phyloP scores from a whole-genome alignment of 192 early-diverging fungal species.

The Coemansia sp. region DNA sequence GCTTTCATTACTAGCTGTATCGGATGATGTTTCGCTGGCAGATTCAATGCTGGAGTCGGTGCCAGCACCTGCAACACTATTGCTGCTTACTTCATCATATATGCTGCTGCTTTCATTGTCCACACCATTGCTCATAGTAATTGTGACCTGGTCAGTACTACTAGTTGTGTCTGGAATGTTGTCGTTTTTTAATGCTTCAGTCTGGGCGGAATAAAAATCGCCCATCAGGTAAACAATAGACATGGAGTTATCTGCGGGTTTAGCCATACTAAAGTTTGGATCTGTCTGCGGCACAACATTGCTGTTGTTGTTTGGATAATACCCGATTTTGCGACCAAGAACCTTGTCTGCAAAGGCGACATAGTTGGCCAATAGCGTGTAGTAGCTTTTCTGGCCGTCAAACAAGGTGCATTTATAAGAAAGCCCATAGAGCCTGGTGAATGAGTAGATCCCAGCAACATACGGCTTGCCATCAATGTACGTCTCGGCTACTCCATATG shows the following conservation, averaged over 20 bases:
- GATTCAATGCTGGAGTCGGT: too few species aligned
- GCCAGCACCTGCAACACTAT: too few species aligned
- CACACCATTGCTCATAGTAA: too few species aligned
- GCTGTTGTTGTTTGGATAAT: neutral
- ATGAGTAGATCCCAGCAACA: neutral
- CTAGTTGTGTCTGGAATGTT: neutral
- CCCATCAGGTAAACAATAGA: neutral
- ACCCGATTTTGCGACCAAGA: neutral
- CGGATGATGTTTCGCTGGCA: too few species aligned
- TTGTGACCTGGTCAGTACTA: too few species aligned
- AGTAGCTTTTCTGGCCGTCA: neutral
- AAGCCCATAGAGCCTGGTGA: neutral
- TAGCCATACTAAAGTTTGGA: neutral
- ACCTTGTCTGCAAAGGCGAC: constrained; percentile 1
- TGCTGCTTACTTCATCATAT: too few species aligned
- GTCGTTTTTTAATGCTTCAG: neutral
- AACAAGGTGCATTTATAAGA: neutral
- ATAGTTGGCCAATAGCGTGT: neutral
- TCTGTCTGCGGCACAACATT: neutral
- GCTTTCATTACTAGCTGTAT: too few species aligned
- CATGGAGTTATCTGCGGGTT: neutral
- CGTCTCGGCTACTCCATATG: neutral
- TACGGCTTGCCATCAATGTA: neutral
- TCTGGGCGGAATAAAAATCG: constrained; percentile 1
- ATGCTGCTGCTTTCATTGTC: too few species aligned